These are phyloP conservation scores for Brachypodium distachyon DNA, from an alignment of 202 grass and related monocot genomes.

Conservation along the genomic window DNA sequence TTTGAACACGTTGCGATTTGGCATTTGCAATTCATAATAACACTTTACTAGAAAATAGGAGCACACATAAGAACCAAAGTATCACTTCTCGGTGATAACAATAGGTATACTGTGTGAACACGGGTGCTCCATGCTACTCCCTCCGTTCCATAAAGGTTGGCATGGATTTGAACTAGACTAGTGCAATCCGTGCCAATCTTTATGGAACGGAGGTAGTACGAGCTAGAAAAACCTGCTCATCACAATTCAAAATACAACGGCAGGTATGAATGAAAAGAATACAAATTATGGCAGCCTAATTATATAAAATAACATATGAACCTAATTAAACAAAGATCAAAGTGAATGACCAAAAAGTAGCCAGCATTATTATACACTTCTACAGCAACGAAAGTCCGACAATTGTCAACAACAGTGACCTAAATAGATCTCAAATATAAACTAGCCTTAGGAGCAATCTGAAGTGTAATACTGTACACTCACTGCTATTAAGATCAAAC, in stretches of 20 bases:
- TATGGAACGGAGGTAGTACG: too few relatives aligned
- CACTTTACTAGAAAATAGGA: too few relatives aligned
- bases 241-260: background rate
- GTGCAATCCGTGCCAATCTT: conserved; percentile 9
- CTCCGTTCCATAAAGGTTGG: too few relatives aligned
- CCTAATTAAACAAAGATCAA: background rate
- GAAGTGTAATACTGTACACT: background rate
- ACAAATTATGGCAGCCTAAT: background rate
- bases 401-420: background rate
- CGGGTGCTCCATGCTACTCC: too few relatives aligned
- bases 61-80: too few relatives aligned
- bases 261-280: background rate
- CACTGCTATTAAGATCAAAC: background rate
- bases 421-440: background rate
- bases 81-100: too few relatives aligned
- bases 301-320: background rate
- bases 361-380: background rate
- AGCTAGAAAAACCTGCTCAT: background rate
- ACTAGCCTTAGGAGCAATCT: background rate
- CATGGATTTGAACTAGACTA: too few relatives aligned
- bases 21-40: too few relatives aligned
- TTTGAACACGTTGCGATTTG: too few relatives aligned
- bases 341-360: background rate
- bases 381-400: background rate
- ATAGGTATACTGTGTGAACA: too few relatives aligned